Evolutionary conservation across 768 basidiomycete species (phyloP).

Genomic region (Psilocybe sp.): DNA sequence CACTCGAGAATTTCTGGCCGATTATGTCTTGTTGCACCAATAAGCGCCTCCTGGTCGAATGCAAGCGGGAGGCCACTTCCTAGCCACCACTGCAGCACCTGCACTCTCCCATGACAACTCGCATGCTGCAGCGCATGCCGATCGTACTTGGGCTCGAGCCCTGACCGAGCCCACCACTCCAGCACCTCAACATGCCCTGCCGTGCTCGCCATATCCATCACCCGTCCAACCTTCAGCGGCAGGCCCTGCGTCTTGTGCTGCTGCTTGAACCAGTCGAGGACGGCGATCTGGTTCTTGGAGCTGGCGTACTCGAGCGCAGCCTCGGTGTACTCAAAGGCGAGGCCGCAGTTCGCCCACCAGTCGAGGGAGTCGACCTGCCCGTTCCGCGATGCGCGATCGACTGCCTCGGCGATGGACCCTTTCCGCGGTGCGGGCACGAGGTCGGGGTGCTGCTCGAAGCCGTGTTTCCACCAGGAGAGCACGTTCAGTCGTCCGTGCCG

Average conservation of each 20-base stretch:
- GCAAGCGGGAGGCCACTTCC: slow-evolving; percentile 72
- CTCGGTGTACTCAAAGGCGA: slow-evolving; percentile 73
- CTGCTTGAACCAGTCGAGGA: slow-evolving; percentile 82
- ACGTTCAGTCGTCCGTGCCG: slow-evolving; percentile 69
- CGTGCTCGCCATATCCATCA: slow-evolving; percentile 82
- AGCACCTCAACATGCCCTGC: slow-evolving; percentile 74
- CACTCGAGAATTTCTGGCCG: slow-evolving; percentile 81
- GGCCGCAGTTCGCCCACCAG: slow-evolving; percentile 76
- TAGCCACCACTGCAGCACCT: slow-evolving; percentile 83
- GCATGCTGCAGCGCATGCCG: slow-evolving; percentile 74
- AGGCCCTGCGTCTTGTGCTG: slow-evolving; percentile 47
- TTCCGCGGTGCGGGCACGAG: slow-evolving; percentile 54
- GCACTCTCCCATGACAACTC: slow-evolving; percentile 75
- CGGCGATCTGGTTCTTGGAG: slow-evolving; percentile 69
- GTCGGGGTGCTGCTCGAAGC: slow-evolving; percentile 57
- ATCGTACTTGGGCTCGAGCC: slow-evolving; percentile 78
- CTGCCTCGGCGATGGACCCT: slow-evolving; percentile 59
- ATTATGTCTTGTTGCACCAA: slow-evolving; percentile 79
- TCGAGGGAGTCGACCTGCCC: slow-evolving; percentile 74
- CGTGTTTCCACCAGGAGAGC: slow-evolving; percentile 81
- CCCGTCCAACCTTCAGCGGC: slow-evolving; percentile 77
- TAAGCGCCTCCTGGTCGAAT: slow-evolving; percentile 79
- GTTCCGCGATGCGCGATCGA: slow-evolving; percentile 77
- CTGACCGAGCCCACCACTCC: slow-evolving; percentile 84
- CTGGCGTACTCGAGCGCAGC: slow-evolving; percentile 78